Percentiles rank a stretch among this genome's conserved stretches.
phyloP scores from a whole-genome alignment of 2,329 filamentous ascomycete genomes.

The Ophiostoma himal-ulmi region DNA sequence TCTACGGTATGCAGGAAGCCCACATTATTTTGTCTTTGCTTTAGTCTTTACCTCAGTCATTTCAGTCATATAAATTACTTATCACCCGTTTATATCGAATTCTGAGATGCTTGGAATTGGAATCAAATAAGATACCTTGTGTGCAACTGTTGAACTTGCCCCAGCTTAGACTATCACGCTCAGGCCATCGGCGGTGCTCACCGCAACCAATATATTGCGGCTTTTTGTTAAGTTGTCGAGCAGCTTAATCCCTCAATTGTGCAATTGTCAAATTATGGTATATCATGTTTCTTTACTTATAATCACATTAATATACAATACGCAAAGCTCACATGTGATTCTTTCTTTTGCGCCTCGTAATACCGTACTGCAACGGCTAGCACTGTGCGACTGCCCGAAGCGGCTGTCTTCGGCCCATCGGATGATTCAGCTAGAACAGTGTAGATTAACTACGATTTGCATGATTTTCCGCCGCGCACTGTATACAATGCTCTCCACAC shows the following conservation, averaged over 20 bases:
- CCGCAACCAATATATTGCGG: not conserved
- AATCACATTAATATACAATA: not conserved
- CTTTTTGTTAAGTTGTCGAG: not conserved
- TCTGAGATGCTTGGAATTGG: too few relatives aligned
- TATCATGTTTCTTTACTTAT: not conserved
- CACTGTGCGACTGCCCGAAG: not conserved
- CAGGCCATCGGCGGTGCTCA: not conserved
- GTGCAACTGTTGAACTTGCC: not conserved
- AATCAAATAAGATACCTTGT: too few relatives aligned
- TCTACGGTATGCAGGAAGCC: not conserved
- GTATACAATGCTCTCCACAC: not conserved
- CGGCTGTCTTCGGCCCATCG: slow-evolving; percentile 4
- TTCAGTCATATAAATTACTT: not conserved
- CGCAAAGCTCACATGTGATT: slow-evolving; percentile 3
- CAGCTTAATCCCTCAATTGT: not conserved
- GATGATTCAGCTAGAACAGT: not conserved
- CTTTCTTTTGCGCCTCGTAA: not conserved
- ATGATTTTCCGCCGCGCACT: not conserved
- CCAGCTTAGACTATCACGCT: not conserved
- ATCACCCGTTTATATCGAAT: not conserved
- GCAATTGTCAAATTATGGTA: not conserved
- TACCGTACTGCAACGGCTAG: not conserved
- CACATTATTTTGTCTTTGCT: not conserved
- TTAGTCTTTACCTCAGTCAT: not conserved
- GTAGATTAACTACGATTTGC: not conserved